phyloP scores from a whole-genome alignment of 176 grass and related monocot species.

The Rhynchospora breviuscula region DNA sequence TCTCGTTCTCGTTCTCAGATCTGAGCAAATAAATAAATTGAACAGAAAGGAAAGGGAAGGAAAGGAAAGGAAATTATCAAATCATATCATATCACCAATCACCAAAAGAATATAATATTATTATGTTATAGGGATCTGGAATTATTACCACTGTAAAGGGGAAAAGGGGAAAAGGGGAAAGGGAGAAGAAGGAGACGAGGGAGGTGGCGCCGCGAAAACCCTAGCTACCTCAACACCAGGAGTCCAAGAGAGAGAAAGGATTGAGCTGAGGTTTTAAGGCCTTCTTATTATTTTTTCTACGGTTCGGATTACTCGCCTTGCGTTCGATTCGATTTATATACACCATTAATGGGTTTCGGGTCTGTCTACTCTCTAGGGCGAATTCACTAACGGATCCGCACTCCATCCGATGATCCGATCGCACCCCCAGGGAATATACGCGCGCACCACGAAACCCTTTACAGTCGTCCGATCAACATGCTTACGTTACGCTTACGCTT shows the following conservation, averaged over 20 bases:
- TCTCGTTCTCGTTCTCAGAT: slow-evolving; percentile 14
- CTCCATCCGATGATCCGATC: not conserved
- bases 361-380: not conserved
- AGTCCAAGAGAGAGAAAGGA: not conserved
- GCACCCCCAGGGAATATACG: not conserved
- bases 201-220: slow-evolving; percentile 26
- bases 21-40: slow-evolving; percentile 6
- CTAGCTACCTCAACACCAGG: too few relatives aligned
- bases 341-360: not conserved
- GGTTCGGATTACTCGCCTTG: not conserved
- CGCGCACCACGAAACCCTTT: not conserved
- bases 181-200: not conserved
- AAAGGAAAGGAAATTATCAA: too few relatives aligned
- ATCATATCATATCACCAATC: too few relatives aligned
- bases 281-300: slow-evolving; percentile 25
- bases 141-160: not conserved
- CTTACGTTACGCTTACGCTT: too few relatives aligned
- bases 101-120: not conserved
- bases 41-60: not conserved
- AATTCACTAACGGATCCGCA: not conserved
- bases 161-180: not conserved
- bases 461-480: not conserved
- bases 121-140: slow-evolving; percentile 16
- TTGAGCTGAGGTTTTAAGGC: not conserved
- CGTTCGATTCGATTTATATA: not conserved